A percentile compares a stretch with the other conserved stretches of the same genome.
phyloP scores from a whole-genome alignment of 2,329 filamentous ascomycete species.

The Colletotrichum noveboracense region DNA sequence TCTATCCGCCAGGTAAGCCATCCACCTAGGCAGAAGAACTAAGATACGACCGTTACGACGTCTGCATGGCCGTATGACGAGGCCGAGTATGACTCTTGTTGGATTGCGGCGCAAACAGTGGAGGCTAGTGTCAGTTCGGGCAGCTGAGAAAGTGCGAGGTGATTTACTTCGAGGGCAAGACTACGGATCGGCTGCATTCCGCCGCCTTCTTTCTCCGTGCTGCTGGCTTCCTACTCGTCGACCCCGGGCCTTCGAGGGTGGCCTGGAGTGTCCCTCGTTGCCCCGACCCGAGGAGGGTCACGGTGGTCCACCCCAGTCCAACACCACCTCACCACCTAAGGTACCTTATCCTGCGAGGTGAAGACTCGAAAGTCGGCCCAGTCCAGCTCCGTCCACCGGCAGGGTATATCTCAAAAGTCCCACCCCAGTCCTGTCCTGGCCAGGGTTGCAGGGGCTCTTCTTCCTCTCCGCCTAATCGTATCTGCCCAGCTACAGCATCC shows the following conservation, averaged over 20 bases:
- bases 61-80: neutral
- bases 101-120: neutral
- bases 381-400: neutral
- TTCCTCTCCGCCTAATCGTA: neutral
- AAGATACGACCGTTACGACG: neutral
- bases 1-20: neutral
- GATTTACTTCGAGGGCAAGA: neutral
- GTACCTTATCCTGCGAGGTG: neutral
- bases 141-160: slow-evolving; percentile 5
- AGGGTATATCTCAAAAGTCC: slow-evolving; percentile 11
- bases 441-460: neutral
- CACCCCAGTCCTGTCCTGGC: neutral
- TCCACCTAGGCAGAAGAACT: neutral
- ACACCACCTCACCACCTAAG: too few relatives aligned
- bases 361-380: neutral
- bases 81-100: neutral
- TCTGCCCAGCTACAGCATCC: neutral
- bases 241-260: neutral
- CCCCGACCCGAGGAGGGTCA: neutral
- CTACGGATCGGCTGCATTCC: neutral
- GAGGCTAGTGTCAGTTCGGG: slow-evolving; percentile 7
- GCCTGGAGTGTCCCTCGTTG: neutral
- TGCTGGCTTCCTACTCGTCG: neutral
- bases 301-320: neutral
- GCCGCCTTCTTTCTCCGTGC: neutral